Conservation (phyloP, 2,329 filamentous ascomycete genomes). For the Xylaria multiplex region DNA sequence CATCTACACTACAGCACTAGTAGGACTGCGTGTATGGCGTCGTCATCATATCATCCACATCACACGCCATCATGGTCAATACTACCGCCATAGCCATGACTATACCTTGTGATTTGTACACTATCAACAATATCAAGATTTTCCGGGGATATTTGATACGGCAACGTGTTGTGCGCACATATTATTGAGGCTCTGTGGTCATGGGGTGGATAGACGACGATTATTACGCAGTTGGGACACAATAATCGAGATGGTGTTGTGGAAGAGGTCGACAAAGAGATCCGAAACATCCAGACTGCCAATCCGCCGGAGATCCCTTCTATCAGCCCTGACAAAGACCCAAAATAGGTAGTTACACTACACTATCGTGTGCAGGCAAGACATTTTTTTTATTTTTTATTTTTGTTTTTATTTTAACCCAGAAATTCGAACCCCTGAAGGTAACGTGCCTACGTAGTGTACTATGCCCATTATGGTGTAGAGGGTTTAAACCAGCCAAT, state of each 20-base stretch:
- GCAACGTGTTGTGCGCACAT: conserved; percentile 9
- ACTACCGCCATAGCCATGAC: background rate
- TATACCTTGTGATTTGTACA: too few relatives aligned
- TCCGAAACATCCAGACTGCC: background rate
- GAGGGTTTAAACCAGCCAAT: conserved; percentile 22
- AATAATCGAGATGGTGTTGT: conserved; percentile 21
- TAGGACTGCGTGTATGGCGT: conserved; percentile 7
- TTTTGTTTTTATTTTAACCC: too few relatives aligned
- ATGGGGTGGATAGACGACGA: conserved; percentile 16
- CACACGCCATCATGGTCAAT: background rate
- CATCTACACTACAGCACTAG: background rate
- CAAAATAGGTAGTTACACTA: background rate
- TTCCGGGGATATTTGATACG: background rate
- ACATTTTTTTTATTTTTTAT: conserved; percentile 1
- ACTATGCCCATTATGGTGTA: background rate
- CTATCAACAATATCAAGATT: conserved; percentile 7
- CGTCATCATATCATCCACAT: conserved; percentile 7
- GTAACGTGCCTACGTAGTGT: background rate
- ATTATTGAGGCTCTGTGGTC: conserved; percentile 30
- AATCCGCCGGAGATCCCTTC: conserved; percentile 15
- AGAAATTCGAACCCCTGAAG: background rate
- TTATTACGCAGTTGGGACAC: conserved; percentile 34
- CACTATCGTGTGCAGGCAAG: too few relatives aligned
- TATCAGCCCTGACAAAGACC: background rate
- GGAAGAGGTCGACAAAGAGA: background rate